Conservation (phyloP, 163 green algal species). For the Scenedesmus sp. region DNA sequence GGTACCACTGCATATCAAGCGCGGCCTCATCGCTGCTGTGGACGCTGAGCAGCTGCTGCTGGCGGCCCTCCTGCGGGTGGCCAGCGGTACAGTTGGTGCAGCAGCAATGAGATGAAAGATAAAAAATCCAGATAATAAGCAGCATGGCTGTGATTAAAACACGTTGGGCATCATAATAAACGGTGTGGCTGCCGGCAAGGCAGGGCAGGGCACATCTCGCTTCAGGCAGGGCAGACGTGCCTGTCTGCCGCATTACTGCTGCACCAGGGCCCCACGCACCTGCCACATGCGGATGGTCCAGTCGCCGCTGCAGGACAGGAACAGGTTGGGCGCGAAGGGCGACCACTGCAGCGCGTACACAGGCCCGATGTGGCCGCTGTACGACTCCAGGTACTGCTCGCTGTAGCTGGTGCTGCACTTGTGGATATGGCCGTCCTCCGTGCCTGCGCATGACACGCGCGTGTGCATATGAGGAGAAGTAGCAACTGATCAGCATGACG, state of each 20-base stretch:
- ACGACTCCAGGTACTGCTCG: constrained; percentile 88
- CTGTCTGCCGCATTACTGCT: too few relatives aligned
- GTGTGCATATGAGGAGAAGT: too few relatives aligned
- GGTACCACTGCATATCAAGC: constrained; percentile 87
- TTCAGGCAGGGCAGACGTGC: too few relatives aligned
- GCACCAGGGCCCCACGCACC: neutral
- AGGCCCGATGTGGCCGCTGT: constrained; percentile 84
- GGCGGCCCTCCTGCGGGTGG: constrained; percentile 81
- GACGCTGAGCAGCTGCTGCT: constrained; percentile 55
- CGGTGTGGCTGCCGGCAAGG: too few relatives aligned
- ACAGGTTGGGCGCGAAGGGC: constrained; percentile 81
- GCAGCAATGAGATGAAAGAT: too few relatives aligned
- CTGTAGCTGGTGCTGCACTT: constrained; percentile 87
- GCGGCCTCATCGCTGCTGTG: constrained; percentile 70
- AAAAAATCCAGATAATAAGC: too few relatives aligned
- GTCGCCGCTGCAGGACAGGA: constrained; percentile 78
- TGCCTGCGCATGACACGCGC: constrained; percentile 60
- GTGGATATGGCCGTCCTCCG: constrained; percentile 92
- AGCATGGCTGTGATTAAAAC: too few relatives aligned
- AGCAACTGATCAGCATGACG: too few relatives aligned
- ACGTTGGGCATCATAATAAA: too few relatives aligned
- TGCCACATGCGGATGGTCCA: constrained; percentile 61
- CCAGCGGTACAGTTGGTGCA: too few relatives aligned
- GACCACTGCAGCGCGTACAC: constrained; percentile 89
- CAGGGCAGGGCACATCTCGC: too few relatives aligned